Evolutionary conservation across 345 rosid genomes (phyloP).

Genomic region (Syzygium grande): DNA sequence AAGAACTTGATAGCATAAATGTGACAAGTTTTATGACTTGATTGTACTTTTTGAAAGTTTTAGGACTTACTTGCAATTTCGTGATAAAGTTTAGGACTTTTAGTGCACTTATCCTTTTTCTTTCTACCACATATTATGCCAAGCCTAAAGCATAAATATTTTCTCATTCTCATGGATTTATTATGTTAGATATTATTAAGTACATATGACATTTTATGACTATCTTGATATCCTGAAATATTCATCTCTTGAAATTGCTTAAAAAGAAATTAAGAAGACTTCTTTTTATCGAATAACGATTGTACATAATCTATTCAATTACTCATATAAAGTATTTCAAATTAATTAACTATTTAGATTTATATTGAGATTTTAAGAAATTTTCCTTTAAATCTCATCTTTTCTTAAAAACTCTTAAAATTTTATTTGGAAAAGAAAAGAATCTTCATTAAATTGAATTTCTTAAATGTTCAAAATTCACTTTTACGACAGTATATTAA

Average conservation of each 20-base stretch:
- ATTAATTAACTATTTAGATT: background rate
- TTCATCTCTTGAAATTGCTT: background rate
- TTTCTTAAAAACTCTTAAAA: background rate
- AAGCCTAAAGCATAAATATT: background rate
- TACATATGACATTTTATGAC: background rate
- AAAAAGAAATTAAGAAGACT: background rate
- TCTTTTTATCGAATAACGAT: background rate
- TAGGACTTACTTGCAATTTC: too few relatives aligned
- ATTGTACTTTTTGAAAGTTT: too few relatives aligned
- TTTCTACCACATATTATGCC: too few relatives aligned
- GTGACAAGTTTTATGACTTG: too few relatives aligned
- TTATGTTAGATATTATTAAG: background rate
- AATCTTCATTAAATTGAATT: background rate
- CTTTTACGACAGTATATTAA: background rate
- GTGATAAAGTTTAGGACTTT: too few relatives aligned
- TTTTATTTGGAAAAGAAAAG: background rate
- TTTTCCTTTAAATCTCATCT: background rate
- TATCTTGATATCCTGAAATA: background rate
- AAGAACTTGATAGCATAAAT: too few relatives aligned
- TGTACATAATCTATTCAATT: background rate
- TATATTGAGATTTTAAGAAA: background rate
- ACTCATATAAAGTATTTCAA: background rate
- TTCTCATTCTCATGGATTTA: background rate
- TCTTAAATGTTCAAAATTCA: background rate
- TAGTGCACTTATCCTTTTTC: too few relatives aligned